Evolutionary conservation across 768 basidiomycete species (phyloP).

Genomic region (Serendipita sp.): DNA sequence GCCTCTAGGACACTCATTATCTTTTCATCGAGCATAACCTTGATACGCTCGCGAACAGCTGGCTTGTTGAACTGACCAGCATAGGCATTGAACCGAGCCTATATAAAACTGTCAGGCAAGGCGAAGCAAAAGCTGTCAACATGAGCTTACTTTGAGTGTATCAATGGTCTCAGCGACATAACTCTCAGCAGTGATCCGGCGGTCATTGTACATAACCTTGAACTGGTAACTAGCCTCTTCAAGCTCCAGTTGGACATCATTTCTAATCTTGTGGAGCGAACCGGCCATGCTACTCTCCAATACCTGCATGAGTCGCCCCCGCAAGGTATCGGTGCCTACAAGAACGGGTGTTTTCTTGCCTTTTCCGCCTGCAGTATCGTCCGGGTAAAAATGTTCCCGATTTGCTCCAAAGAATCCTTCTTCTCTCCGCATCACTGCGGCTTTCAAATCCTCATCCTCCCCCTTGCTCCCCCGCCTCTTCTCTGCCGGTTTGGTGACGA

Average conservation of each 20-base stretch:
- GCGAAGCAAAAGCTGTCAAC: constrained; percentile 2
- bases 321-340: constrained; percentile 83
- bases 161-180: constrained; percentile 98
- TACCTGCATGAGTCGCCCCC: constrained; percentile 87
- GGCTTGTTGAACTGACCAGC: constrained; percentile 78
- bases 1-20: constrained; percentile 95
- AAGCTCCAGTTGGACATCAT: constrained; percentile 90
- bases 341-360: constrained; percentile 42
- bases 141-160: constrained; percentile 42
- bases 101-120: not conserved
- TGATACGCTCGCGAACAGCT: constrained; percentile 73
- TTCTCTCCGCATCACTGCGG: constrained; percentile 39
- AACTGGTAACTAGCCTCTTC: constrained; percentile 98
- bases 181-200: constrained; percentile 83
- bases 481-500: constrained; percentile 67
- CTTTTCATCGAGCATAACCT: constrained; percentile 85
- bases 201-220: constrained; percentile 97
- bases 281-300: constrained; percentile 96
- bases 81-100: constrained; percentile 65
- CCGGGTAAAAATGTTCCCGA: constrained; percentile 33
- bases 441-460: constrained; percentile 18
- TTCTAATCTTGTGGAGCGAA: constrained; percentile 87
- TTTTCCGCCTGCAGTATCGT: not conserved
- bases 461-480: constrained; percentile 26
- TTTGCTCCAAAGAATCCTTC: constrained; percentile 51